Evolutionary conservation across 345 rosid genomes (phyloP).

Genomic region (Melastoma malabathricum): DNA sequence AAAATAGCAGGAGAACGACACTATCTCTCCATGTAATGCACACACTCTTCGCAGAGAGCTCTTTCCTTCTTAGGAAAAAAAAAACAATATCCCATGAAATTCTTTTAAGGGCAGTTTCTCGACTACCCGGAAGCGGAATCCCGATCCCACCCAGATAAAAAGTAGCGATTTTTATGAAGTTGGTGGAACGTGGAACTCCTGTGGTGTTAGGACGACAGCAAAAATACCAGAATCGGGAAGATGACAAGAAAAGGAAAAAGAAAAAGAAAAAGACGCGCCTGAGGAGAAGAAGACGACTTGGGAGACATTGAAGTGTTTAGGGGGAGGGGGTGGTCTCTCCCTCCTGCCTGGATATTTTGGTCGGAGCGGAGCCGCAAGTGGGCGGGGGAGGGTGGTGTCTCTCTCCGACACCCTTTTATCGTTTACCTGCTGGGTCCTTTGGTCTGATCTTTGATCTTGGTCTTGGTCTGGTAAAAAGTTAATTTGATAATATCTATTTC

Average conservation of each 20-base stretch:
- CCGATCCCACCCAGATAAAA: no score
- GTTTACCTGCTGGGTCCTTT: constrained; percentile 1
- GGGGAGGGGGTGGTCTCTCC: no score
- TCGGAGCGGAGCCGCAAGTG: constrained; percentile 1
- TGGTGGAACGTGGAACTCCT: no score
- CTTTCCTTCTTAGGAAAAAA: no score
- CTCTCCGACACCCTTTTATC: neutral
- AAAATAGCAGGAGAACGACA: neutral
- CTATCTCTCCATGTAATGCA: neutral
- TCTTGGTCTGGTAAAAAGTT: no score
- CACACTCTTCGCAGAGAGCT: neutral
- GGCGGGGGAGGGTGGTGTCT: neutral
- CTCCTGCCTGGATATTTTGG: no score
- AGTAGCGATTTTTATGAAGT: no score
- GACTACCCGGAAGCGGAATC: no score
- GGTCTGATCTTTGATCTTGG: neutral
- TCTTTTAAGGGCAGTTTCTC: no score
- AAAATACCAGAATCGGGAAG: neutral
- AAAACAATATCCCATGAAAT: no score
- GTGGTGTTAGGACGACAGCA: no score
- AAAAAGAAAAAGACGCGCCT: constrained; percentile 15
- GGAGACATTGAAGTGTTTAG: constrained; percentile 1
- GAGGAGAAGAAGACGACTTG: constrained; percentile 4
- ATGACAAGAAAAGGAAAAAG: neutral
- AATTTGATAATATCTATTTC: no score